Evolutionary conservation across 805 yeast species (phyloP).

Genomic region (Starmerella etchellsii): DNA sequence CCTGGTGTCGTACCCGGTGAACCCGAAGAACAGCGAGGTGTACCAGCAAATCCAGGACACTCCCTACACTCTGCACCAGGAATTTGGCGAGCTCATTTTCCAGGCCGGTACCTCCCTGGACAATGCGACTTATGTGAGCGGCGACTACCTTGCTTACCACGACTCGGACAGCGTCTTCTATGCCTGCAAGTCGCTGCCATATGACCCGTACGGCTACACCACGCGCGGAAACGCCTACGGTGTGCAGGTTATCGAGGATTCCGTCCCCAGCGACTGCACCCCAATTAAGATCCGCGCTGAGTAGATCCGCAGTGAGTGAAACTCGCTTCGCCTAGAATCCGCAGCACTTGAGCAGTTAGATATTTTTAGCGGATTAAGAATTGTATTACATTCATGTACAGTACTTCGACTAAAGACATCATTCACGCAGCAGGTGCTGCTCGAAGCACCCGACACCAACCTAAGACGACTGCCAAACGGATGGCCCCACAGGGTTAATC

Average conservation of each 20-base stretch:
- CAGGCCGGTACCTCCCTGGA: slow-evolving; percentile 1
- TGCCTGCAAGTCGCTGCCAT: slow-evolving; percentile 7
- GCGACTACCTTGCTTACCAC: slow-evolving; percentile 8
- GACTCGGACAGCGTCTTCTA: slow-evolving; percentile 10
- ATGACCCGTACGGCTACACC: slow-evolving; percentile 12
- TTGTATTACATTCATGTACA: too few relatives aligned
- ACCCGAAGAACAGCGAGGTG: background rate
- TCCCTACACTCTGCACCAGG: background rate
- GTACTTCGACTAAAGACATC: too few relatives aligned
- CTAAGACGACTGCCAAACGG: too few relatives aligned
- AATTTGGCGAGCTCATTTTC: background rate
- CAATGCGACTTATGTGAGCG: background rate
- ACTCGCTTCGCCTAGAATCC: too few relatives aligned
- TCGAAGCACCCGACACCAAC: too few relatives aligned
- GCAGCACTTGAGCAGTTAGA: too few relatives aligned
- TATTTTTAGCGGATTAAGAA: too few relatives aligned
- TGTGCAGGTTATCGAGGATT: background rate
- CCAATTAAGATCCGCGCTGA: slow-evolving; percentile 7
- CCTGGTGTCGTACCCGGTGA: background rate
- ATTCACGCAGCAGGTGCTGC: too few relatives aligned
- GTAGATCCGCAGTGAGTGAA: too few relatives aligned
- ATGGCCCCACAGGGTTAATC: too few relatives aligned
- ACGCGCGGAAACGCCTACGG: background rate
- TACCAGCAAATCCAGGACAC: background rate
- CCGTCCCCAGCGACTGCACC: slow-evolving; percentile 6